Conservation (phyloP, 768 basidiomycete species). For the Xanthoconium stramineum region DNA sequence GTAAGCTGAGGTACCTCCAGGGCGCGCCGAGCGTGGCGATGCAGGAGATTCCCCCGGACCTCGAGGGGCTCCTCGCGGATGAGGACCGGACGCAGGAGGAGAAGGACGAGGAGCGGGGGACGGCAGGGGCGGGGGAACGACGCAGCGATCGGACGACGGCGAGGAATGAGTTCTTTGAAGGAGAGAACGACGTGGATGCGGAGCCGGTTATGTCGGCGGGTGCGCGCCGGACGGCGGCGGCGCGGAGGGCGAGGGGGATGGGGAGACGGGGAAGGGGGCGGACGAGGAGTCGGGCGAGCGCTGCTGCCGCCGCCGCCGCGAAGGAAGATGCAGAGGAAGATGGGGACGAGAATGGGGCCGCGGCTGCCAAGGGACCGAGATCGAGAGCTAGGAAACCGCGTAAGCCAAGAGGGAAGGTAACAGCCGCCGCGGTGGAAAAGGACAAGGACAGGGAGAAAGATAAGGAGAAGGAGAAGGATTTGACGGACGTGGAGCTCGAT, state of each 20-base stretch:
- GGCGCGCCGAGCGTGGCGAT: constrained; percentile 96
- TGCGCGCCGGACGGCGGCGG: constrained; percentile 12
- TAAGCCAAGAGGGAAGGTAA: constrained; percentile 19
- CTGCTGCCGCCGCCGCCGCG: constrained; percentile 14
- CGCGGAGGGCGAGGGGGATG: constrained; percentile 21
- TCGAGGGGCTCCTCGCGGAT: constrained; percentile 72
- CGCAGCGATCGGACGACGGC: constrained; percentile 51
- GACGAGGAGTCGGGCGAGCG: constrained; percentile 32
- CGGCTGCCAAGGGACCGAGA: constrained; percentile 28
- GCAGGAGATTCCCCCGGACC: constrained; percentile 93
- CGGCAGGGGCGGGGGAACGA: constrained; percentile 50
- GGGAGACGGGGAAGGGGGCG: constrained; percentile 32
- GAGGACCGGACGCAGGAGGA: constrained; percentile 69
- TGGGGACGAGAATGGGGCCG: constrained; percentile 29
- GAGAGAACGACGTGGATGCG: constrained; percentile 64
- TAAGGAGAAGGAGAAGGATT: constrained; percentile 21
- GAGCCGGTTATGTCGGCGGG: constrained; percentile 35
- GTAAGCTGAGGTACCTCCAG: constrained; percentile 87
- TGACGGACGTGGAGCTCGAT: constrained; percentile 31
- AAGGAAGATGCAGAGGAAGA: constrained; percentile 39
- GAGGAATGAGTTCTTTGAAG: constrained; percentile 72
- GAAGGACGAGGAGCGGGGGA: constrained; percentile 64
- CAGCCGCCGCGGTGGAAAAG: constrained; percentile 12
- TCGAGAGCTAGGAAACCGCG: constrained; percentile 31
- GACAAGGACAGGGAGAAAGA: constrained; percentile 28